Base-by-base conservation (phyloP, 1,139 yeast genomes). In the Pichia sp. region DNA sequence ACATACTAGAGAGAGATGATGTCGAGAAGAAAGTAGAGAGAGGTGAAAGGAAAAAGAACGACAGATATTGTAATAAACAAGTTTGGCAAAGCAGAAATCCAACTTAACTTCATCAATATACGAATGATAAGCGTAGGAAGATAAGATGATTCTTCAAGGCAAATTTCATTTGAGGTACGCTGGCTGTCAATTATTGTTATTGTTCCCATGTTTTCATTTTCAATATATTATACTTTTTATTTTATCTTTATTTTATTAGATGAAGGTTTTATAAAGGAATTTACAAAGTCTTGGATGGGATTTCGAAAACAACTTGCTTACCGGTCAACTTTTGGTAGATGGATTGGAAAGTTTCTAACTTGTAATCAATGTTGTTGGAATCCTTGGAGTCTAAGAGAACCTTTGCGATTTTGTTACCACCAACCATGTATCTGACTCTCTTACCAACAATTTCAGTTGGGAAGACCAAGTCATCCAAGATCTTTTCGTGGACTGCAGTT, bases 381-480 rank as follows among this genome's bases (percentile, higher is more conserved):
- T 93, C 98, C 88, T 93, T 95, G 75, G 97, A 88, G 84, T 92
- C 97, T 75, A 93, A 88, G 79, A 90, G 86, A 70, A 93, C 95
- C 85, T 95, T 93, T 81, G 93, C 96, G 80, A 93, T 87, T 84
- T 91, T 93, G 89, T 85, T 83, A 80, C 99, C 99, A 80, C 98
- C 99, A 73, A 91, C 96, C 77, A 90, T 85, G 90, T 88, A 91
- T 86, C 97, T 91, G 73, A 90, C 95, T 84, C 99, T 92, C 90
- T 93, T 93, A 79, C 99, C 99, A 71, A 88, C 84, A 73, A 93
- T 93, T 83, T 93, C 98, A 71, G 98, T 92, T 79, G 99, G 99
- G 97, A 87, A 93, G 68, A 95, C 99, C 75, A 93, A 85, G 80
- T 93, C 99, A 80, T 93, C 99, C 78, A 93, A 90, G 80, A 93